Evolutionary conservation across 345 rosid species (phyloP).

Genomic region (Laguncularia racemosa): DNA sequence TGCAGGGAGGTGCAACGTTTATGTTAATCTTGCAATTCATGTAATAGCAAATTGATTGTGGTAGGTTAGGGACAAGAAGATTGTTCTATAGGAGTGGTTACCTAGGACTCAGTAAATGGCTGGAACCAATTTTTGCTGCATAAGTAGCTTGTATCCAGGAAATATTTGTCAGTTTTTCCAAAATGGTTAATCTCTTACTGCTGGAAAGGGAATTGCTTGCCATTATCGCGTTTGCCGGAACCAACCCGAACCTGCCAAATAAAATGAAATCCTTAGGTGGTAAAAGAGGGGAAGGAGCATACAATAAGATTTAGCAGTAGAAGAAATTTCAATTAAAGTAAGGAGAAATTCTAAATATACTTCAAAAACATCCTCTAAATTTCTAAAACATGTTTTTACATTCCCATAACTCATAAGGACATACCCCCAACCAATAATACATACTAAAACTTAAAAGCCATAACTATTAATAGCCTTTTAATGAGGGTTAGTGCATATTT

Average conservation of each 20-base stretch:
- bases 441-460: too few species aligned
- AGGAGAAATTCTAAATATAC: too few species aligned
- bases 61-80: too few species aligned
- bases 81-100: not conserved
- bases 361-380: too few species aligned
- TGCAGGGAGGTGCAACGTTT: conserved; percentile 1
- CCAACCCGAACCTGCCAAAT: conserved; percentile 21
- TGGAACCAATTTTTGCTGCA: conserved; percentile 6
- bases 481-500: too few species aligned
- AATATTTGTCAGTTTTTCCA: conserved; percentile 18
- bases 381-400: too few species aligned
- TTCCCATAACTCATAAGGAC: too few species aligned
- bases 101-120: conserved; percentile 24
- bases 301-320: not conserved
- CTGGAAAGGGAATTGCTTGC: conserved; percentile 29
- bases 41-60: too few species aligned
- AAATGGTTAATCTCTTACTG: conserved; percentile 18
- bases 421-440: too few species aligned
- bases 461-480: too few species aligned
- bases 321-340: not conserved
- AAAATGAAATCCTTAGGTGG: too few species aligned
- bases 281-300: not conserved
- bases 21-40: not conserved
- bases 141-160: conserved; percentile 17
- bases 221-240: conserved; percentile 32